These are phyloP conservation scores for Novakomyces olei DNA, from an alignment of 805 yeast species.

Conservation along the genomic window DNA sequence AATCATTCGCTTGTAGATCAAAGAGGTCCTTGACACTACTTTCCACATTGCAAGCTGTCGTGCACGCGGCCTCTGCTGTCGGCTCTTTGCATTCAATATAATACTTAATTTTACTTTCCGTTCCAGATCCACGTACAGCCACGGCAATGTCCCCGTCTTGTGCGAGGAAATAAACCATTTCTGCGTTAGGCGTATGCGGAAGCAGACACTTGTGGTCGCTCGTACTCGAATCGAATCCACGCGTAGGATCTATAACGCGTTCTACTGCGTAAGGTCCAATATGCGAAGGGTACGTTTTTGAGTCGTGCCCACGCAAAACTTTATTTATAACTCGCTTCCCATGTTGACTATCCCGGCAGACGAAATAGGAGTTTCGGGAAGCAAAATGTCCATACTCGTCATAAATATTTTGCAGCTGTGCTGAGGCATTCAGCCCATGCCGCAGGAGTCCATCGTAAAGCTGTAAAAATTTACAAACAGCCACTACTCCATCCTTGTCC, in stretches of 20 bases:
- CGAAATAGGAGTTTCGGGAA: constrained; percentile 72
- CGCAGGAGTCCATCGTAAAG: constrained; percentile 19
- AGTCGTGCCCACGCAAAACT: constrained; percentile 5
- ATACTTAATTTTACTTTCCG: constrained; percentile 84
- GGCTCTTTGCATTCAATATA: constrained; percentile 57
- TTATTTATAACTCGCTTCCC: neutral
- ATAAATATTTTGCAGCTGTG: constrained; percentile 33
- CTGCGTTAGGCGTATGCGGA: constrained; percentile 51
- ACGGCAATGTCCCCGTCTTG: constrained; percentile 31
- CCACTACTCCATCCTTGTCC: constrained; percentile 85
- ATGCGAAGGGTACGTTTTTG: constrained; percentile 20
- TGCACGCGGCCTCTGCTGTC: too few species aligned
- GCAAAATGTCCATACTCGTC: constrained; percentile 55
- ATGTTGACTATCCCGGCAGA: constrained; percentile 21
- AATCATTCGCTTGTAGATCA: too few species aligned
- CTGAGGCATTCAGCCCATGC: neutral
- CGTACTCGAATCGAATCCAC: constrained; percentile 58
- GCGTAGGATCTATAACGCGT: constrained; percentile 65
- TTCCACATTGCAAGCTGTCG: too few species aligned
- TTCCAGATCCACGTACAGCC: constrained; percentile 86
- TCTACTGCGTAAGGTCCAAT: constrained; percentile 38
- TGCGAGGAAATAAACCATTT: constrained; percentile 62
- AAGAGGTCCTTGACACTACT: too few species aligned
- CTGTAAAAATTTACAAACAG: constrained; percentile 54
- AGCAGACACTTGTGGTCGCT: constrained; percentile 33